Conservation (phyloP, 129 eudicot species). For the Glebionis coronaria region DNA sequence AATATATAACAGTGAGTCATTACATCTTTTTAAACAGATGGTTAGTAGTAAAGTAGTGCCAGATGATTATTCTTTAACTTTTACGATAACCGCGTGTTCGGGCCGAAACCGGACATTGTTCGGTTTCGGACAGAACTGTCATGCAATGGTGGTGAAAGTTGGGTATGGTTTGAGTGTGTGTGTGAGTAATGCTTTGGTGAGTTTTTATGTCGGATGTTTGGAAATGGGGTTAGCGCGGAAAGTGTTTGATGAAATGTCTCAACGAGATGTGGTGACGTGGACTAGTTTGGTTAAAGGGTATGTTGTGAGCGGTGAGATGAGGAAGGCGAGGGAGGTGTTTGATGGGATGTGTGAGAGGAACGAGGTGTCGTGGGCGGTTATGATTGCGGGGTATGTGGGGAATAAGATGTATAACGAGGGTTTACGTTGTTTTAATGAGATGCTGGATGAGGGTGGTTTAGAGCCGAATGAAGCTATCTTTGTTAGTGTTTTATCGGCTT, state of each 20-base stretch:
- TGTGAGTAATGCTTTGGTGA: conserved; percentile 41
- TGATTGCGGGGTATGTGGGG: conserved; percentile 38
- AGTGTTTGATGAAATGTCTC: conserved; percentile 44
- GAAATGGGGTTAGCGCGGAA: conserved; percentile 24
- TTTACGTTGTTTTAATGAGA: conserved; percentile 31
- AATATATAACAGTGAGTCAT: conserved; percentile 18
- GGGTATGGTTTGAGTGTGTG: conserved; percentile 31
- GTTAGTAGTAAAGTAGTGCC: conserved; percentile 25
- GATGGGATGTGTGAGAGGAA: conserved; percentile 33
- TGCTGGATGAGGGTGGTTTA: conserved; percentile 31
- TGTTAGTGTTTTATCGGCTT: conserved; percentile 39
- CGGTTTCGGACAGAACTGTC: conserved; percentile 29
- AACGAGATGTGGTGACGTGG: conserved; percentile 43
- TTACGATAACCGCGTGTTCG: conserved; percentile 37
- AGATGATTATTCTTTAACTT: conserved; percentile 46
- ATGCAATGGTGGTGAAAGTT: conserved; percentile 36
- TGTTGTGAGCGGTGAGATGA: conserved; percentile 19
- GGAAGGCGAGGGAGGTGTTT: conserved; percentile 24
- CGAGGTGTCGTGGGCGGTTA: conserved; percentile 44
- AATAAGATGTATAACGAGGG: conserved; percentile 29
- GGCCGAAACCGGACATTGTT: conserved; percentile 10
- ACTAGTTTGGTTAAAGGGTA: conserved; percentile 44
- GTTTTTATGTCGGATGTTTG: conserved; percentile 28
- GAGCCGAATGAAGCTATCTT: conserved; percentile 37
- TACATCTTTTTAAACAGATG: conserved; percentile 32